Conservation (phyloP, 2,329 filamentous ascomycete species). For the Corinectria fuckeliana region DNA sequence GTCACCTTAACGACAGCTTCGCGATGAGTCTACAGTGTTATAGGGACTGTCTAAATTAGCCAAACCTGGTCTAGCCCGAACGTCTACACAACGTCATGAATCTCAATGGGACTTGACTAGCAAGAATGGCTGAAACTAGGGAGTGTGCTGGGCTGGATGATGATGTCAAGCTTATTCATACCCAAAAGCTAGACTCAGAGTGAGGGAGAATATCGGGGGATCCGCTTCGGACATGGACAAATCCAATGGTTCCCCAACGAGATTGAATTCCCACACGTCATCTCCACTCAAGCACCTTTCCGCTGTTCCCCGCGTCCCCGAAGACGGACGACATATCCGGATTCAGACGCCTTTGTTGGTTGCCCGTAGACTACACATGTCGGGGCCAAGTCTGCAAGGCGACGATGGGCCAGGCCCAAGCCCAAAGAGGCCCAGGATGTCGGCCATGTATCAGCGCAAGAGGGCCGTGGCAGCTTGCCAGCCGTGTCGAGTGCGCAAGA, state of each 20-base stretch:
- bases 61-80: too few relatives aligned
- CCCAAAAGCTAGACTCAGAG: too few relatives aligned
- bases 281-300: background rate
- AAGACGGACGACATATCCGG: background rate
- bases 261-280: background rate
- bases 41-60: too few relatives aligned
- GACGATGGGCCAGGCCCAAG: background rate
- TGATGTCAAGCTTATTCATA: too few relatives aligned
- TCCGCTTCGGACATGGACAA: background rate
- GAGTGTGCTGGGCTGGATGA: too few relatives aligned
- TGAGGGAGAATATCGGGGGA: background rate
- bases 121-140: too few relatives aligned
- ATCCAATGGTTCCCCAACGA: background rate
- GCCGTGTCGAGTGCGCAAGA: constrained; percentile 17
- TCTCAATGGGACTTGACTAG: too few relatives aligned
- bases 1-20: too few relatives aligned
- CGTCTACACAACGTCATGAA: too few relatives aligned
- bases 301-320: background rate
- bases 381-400: background rate
- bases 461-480: constrained; percentile 18
- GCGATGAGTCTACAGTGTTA: too few relatives aligned
- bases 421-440: constrained; percentile 10
- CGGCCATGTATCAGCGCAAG: constrained; percentile 20
- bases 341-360: too few relatives aligned
- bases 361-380: background rate